Evolutionary conservation across 2,329 filamentous ascomycete species (phyloP).

Genomic region (Cordyceps pruinosa): DNA sequence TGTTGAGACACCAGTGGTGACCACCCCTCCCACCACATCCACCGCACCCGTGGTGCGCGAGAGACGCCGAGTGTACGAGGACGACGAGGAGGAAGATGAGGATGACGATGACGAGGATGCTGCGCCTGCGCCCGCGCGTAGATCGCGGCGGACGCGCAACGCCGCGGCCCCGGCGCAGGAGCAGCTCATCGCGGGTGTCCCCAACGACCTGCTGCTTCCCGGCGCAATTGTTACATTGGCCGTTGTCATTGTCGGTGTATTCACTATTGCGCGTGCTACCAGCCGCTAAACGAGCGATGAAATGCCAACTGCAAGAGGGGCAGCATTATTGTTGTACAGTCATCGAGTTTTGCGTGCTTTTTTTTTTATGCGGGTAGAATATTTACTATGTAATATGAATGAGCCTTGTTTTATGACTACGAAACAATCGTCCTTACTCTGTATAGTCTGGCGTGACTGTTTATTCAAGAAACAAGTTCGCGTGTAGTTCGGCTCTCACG

Average conservation of each 20-base stretch:
- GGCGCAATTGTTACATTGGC: slow-evolving; percentile 94
- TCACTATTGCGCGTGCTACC: slow-evolving; percentile 69
- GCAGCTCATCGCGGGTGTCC: slow-evolving; percentile 82
- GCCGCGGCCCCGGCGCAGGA: slow-evolving; percentile 46
- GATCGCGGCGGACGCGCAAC: slow-evolving; percentile 29
- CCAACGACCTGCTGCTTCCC: slow-evolving; percentile 87
- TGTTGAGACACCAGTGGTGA: slow-evolving; percentile 32
- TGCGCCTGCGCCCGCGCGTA: slow-evolving; percentile 33
- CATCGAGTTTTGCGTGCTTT: not conserved
- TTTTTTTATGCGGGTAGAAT: slow-evolving; percentile 7
- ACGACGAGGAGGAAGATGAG: slow-evolving; percentile 51
- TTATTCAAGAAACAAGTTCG: too few relatives aligned
- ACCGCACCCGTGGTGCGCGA: slow-evolving; percentile 42
- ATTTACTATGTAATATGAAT: slow-evolving; percentile 14
- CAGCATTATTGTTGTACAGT: slow-evolving; percentile 5
- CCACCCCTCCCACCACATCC: slow-evolving; percentile 43
- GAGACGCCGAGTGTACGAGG: slow-evolving; percentile 39
- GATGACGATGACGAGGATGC: slow-evolving; percentile 34
- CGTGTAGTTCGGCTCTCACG: too few relatives aligned
- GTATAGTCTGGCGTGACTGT: not conserved
- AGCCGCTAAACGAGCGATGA: slow-evolving; percentile 29
- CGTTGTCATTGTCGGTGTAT: slow-evolving; percentile 88
- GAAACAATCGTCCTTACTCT: not conserved
- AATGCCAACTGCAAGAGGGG: not conserved
- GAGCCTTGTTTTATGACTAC: slow-evolving; percentile 11